Evolutionary conservation across 371 early-diverging fungal species (phyloP).

Genomic region (Syncephalastrum monosporum): DNA sequence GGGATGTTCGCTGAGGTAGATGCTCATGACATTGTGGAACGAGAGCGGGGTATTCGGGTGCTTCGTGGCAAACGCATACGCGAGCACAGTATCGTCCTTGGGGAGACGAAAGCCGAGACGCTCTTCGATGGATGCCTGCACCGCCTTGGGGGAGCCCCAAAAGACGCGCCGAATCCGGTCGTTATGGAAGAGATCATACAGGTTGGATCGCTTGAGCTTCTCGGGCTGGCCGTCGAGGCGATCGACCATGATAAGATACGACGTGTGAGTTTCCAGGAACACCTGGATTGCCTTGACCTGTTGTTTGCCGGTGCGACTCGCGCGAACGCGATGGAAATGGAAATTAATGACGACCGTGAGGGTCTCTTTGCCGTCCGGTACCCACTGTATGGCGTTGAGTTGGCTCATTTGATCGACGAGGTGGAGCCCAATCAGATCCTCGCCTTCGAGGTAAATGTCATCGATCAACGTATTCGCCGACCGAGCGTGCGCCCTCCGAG

Average conservation of each 20-base stretch:
- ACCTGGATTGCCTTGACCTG: constrained; percentile 31
- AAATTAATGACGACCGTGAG: constrained; percentile 19
- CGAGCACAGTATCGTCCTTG: constrained; percentile 10
- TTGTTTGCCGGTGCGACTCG: background rate
- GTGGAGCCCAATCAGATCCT: constrained; percentile 2
- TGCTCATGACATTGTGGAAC: constrained; percentile 5
- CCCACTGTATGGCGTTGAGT: constrained; percentile 12
- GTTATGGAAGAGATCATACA: constrained; percentile 1
- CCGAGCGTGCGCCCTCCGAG: too few relatives aligned
- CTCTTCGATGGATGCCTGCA: constrained; percentile 5
- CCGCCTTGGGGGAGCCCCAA: background rate
- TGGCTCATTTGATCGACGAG: constrained; percentile 7
- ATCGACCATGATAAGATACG: constrained; percentile 27
- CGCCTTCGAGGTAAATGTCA: background rate
- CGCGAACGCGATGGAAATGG: constrained; percentile 12
- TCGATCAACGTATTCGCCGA: too few relatives aligned
- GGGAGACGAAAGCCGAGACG: constrained; percentile 16
- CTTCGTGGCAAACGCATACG: constrained; percentile 17
- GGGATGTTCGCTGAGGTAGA: constrained; percentile 19
- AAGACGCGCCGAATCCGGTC: too few relatives aligned
- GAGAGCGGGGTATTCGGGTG: background rate
- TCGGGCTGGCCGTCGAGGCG: constrained; percentile 14
- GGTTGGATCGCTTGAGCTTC: background rate
- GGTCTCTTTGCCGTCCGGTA: background rate
- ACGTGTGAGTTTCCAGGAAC: constrained; percentile 18